These are phyloP conservation scores for Aethionema arabicum DNA, from an alignment of 345 rosid genomes.

Conservation along the genomic window DNA sequence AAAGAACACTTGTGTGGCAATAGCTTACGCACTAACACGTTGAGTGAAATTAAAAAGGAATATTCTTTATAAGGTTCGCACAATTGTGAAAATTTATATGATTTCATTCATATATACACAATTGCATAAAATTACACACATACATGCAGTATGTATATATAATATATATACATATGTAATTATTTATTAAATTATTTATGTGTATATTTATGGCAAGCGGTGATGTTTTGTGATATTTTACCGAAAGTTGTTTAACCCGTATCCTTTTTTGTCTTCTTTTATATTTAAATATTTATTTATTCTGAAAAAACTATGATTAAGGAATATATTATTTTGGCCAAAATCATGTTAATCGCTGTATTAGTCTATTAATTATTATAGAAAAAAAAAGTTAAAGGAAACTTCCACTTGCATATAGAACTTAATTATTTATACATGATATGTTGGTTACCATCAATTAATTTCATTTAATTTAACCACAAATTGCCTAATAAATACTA, in stretches of 20 bases:
- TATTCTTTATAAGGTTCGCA: constrained; percentile 21
- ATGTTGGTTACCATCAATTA: neutral
- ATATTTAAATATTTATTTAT: neutral
- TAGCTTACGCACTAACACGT: constrained; percentile 12
- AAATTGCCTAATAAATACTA: neutral
- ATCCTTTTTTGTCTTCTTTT: constrained; percentile 9
- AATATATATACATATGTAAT: neutral
- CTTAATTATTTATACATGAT: no score
- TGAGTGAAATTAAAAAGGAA: constrained; percentile 17
- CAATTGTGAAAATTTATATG: no score
- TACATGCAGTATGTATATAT: no score
- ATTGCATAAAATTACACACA: no score
- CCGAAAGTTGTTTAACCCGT: neutral
- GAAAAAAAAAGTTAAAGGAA: no score
- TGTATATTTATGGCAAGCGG: neutral
- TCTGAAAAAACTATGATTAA: constrained; percentile 5
- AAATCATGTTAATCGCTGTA: neutral
- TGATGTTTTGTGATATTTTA: constrained; percentile 6
- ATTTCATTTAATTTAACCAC: neutral
- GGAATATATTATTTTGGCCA: constrained; percentile 19
- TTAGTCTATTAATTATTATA: no score
- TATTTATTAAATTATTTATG: neutral
- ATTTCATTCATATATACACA: no score
- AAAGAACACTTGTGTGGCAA: constrained; percentile 22
- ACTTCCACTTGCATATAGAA: no score